Conservation (phyloP, 805 yeast genomes). For the Candida qinlingensis region DNA sequence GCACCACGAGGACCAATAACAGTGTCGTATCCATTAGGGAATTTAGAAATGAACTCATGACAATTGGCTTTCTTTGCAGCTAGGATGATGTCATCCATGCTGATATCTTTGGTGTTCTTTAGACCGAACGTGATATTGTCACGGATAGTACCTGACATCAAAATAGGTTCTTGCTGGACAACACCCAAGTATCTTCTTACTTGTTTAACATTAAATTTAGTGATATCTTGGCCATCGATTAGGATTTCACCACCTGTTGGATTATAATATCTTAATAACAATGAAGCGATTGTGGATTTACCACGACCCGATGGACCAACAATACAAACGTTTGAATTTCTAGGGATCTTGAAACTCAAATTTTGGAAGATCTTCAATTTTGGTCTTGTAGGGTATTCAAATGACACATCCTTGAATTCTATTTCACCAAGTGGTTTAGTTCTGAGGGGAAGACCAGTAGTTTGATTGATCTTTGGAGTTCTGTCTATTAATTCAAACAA, state of each 20-base stretch:
- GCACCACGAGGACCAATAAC: slow-evolving; percentile 61
- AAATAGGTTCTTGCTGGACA: slow-evolving; percentile 72
- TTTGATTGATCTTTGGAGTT: slow-evolving; percentile 63
- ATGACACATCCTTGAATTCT: slow-evolving; percentile 59
- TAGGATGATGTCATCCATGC: slow-evolving; percentile 44
- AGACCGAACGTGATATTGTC: slow-evolving; percentile 77
- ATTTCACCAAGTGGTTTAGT: slow-evolving; percentile 40
- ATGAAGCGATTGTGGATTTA: slow-evolving; percentile 70
- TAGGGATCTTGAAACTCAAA: slow-evolving; percentile 42
- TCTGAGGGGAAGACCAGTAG: slow-evolving; percentile 47
- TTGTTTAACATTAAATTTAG: slow-evolving; percentile 40
- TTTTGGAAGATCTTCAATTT: slow-evolving; percentile 49
- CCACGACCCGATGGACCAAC: slow-evolving; percentile 91
- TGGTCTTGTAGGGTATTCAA: slow-evolving; percentile 86
- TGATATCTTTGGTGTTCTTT: slow-evolving; percentile 30
- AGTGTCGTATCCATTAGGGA: slow-evolving; percentile 66
- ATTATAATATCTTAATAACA: slow-evolving; percentile 53
- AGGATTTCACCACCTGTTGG: slow-evolving; percentile 42
- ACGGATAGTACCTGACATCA: slow-evolving; percentile 74
- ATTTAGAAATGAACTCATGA: slow-evolving; percentile 49
- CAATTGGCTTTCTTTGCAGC: slow-evolving; percentile 53
- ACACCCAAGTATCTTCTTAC: slow-evolving; percentile 58
- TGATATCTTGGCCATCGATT: slow-evolving; percentile 49
- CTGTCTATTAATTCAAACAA: slow-evolving; percentile 82
- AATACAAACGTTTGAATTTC: slow-evolving; percentile 63